Evolutionary conservation across 2,329 filamentous ascomycete genomes (phyloP).

Genomic region (Tolypocladium amazonense): DNA sequence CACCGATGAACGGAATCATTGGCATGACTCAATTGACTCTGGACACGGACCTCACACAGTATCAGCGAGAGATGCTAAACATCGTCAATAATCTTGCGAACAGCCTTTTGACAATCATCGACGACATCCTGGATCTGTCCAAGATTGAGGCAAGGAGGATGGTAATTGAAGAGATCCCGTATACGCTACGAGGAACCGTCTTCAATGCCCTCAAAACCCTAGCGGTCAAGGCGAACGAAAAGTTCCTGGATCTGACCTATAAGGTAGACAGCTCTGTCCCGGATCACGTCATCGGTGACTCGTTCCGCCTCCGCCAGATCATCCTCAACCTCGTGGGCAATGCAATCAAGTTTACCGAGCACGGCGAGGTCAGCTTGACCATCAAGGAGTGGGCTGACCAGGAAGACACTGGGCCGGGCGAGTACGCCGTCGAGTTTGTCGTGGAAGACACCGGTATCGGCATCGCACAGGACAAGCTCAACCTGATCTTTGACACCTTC

Average conservation of each 20-base stretch:
- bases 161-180: slow-evolving; percentile 97
- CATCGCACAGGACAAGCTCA: slow-evolving; percentile 88
- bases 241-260: slow-evolving; percentile 85
- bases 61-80: slow-evolving; percentile 96
- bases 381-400: slow-evolving; percentile 60
- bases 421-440: slow-evolving; percentile 92
- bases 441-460: slow-evolving; percentile 96
- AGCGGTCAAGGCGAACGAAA: slow-evolving; percentile 95
- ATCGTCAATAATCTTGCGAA: slow-evolving; percentile 96
- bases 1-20: slow-evolving; percentile 95
- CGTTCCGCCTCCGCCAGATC: slow-evolving; percentile 91
- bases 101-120: slow-evolving; percentile 92
- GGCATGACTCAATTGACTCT: slow-evolving; percentile 96
- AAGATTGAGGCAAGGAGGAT: slow-evolving; percentile 93
- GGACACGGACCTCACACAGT: slow-evolving; percentile 87
- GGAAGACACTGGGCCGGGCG: slow-evolving; percentile 53
- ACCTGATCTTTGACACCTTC: slow-evolving; percentile 97
- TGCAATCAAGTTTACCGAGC: slow-evolving; percentile 97
- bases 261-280: slow-evolving; percentile 88
- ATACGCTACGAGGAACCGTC: slow-evolving; percentile 85
- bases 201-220: slow-evolving; percentile 96
- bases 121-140: slow-evolving; percentile 65
- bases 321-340: slow-evolving; percentile 96
- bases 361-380: slow-evolving; percentile 91
- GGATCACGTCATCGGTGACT: slow-evolving; percentile 91